These are phyloP conservation scores for Aspergillus sp. DNA, from an alignment of 2,329 filamentous ascomycete genomes.

Conservation along the genomic window DNA sequence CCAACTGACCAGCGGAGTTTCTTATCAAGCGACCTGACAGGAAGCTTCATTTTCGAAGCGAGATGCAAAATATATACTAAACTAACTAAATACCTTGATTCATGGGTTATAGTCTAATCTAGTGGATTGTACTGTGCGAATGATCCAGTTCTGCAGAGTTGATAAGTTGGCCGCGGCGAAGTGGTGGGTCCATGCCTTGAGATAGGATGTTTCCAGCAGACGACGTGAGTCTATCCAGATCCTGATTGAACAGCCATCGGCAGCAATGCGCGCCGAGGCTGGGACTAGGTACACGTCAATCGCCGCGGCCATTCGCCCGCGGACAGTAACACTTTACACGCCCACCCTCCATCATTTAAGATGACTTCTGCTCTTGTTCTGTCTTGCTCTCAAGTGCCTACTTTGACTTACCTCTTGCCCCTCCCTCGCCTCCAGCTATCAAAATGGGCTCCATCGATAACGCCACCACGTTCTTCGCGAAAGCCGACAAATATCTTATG, in stretches of 20 bases:
- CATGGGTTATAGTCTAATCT: no score
- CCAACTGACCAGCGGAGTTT: neutral
- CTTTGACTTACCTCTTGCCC: neutral
- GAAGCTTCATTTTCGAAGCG: neutral
- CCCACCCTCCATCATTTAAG: neutral
- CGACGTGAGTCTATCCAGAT: no score
- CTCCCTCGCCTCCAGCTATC: neutral
- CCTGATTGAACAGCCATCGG: no score
- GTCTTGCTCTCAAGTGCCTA: neutral
- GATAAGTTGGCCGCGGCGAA: neutral
- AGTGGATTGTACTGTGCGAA: no score
- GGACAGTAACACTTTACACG: neutral
- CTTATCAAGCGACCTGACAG: neutral
- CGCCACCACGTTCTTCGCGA: slow-evolving; percentile 30
- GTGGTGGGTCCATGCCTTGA: neutral
- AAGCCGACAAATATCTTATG: slow-evolving; percentile 44
- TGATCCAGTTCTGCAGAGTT: no score
- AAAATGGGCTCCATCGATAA: neutral
- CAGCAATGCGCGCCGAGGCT: no score
- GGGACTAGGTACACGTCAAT: neutral
- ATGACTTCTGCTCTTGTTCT: neutral
- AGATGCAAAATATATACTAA: neutral
- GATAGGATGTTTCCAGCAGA: neutral
- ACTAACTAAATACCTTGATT: neutral
- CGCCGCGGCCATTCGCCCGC: neutral